Evolutionary conservation across 257 asterid species (phyloP), one percentile per base, ranked within the genome.

Genomic region (Avicennia marina): DNA sequence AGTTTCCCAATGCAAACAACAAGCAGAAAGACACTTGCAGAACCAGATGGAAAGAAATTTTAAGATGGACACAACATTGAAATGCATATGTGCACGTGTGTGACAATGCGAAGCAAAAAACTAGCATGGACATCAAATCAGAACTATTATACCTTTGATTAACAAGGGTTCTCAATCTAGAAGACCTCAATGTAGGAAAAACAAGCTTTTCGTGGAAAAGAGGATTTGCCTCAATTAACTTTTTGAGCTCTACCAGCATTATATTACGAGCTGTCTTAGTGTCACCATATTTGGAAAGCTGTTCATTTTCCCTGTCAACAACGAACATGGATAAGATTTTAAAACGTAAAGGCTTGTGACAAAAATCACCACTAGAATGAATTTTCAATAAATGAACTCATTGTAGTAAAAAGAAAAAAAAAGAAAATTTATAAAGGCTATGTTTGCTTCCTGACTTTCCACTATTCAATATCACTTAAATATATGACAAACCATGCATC

Each of bases 211-310:
- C 95, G 8, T 95, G 93, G 56, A 89, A 89, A 75, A 89, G 68
- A 0, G 97, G 97, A 70, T 89, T 89, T 71, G 97, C 95, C 56
- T 89, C 97, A 24, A 89, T 81, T 33, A 89, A 95, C 78, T 86
- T 89, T 71, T 86, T 89, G 26, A 89, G 83, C 68, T 89, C 95
- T 65, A 84, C 81, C 58, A 89, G 77, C 97, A 89, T 89, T 61
- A 89, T 86, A 68, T 65, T 89, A 27, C 97, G 78, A 25, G 97
- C 97, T 26, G 95, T 83, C 76, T 89, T 86, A 42, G 97, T 86
- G 71, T 89, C 97, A 56, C 97, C 97, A 26, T 89, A 89, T 69
- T 89, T 89, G 62, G 97, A 86, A 60, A 89, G 97, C 84, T 89
- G 95, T 73, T 89, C 97, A 64, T 89, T 89, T 86, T 86, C 94